These are phyloP conservation scores for Cyberlindnera nakhonratchasimensis DNA, from an alignment of 805 yeast genomes.

Conservation along the genomic window DNA sequence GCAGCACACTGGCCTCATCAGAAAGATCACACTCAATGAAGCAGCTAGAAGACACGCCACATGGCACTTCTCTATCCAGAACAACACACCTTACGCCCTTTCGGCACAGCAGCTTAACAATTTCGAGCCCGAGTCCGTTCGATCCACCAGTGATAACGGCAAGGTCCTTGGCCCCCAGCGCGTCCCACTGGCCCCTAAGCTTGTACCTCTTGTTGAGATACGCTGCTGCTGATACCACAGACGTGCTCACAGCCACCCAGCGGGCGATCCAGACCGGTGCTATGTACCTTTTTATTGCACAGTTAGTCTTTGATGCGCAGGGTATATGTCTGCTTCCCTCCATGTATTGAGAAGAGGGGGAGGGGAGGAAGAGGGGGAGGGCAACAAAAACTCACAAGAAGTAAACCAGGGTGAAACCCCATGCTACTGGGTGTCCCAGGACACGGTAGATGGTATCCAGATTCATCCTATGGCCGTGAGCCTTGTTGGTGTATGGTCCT, in stretches of 20 bases:
- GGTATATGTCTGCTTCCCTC: background rate
- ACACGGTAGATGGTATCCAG: background rate
- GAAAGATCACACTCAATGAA: slow-evolving; percentile 70
- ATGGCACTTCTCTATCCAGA: slow-evolving; percentile 27
- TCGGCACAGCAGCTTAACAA: slow-evolving; percentile 22
- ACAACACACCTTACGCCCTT: slow-evolving; percentile 25
- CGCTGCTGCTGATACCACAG: background rate
- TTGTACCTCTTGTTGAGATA: slow-evolving; percentile 15
- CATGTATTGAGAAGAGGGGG: background rate
- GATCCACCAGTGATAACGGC: slow-evolving; percentile 39
- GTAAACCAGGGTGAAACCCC: background rate
- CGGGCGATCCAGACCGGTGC: slow-evolving; percentile 3
- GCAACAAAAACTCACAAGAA: slow-evolving; percentile 4
- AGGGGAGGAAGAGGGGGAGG: too few relatives aligned
- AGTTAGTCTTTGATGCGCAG: slow-evolving; percentile 1
- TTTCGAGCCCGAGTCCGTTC: slow-evolving; percentile 33
- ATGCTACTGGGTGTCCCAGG: background rate
- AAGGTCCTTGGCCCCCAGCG: slow-evolving; percentile 13
- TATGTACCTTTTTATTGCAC: slow-evolving; percentile 1
- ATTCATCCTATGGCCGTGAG: background rate
- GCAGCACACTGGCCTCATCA: slow-evolving; percentile 38
- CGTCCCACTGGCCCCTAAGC: slow-evolving; percentile 23
- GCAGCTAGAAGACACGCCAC: slow-evolving; percentile 9
- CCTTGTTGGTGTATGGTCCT: background rate
- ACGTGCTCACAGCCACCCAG: background rate